These are phyloP conservation scores for Pelargonium myrrhifolium DNA, from an alignment of 441 rosid genomes.

Conservation along the genomic window DNA sequence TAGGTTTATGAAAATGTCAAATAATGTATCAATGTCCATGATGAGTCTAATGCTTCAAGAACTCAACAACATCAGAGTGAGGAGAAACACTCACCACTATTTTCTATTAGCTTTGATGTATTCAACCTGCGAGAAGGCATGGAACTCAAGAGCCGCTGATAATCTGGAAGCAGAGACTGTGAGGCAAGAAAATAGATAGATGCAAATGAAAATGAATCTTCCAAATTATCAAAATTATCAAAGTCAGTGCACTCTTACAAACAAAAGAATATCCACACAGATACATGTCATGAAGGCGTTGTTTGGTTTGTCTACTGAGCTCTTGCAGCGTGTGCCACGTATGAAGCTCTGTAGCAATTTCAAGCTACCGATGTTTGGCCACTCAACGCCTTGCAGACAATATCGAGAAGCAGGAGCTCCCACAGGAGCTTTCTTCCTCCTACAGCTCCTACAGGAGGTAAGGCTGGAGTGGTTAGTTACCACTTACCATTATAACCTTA, in stretches of 20 bases:
- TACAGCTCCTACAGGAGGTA: too few species aligned
- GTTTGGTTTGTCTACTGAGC: too few species aligned
- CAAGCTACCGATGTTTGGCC: too few species aligned
- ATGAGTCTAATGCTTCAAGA: background rate
- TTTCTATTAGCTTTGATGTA: conserved; percentile 85
- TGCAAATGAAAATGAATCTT: conserved; percentile 35
- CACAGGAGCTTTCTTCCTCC: too few species aligned
- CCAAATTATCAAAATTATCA: conserved; percentile 15
- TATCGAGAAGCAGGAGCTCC: too few species aligned
- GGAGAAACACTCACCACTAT: conserved; percentile 60
- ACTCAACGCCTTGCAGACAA: too few species aligned
- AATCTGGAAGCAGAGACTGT: conserved; percentile 99
- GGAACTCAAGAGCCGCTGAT: conserved; percentile 97
- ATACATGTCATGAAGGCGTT: background rate
- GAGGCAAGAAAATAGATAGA: conserved; percentile 38
- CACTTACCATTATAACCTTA: too few species aligned
- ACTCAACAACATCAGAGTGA: conserved; percentile 2
- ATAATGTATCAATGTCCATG: background rate
- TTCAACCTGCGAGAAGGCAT: conserved; percentile 97
- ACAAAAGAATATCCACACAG: background rate
- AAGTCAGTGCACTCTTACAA: conserved; percentile 1
- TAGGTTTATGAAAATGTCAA: conserved; percentile 1
- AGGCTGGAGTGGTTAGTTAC: too few species aligned
- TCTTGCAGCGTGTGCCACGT: too few species aligned
- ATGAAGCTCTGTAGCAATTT: too few species aligned